phyloP scores from a whole-genome alignment of 768 basidiomycete genomes.

The Pleurotus pulmonarius region DNA sequence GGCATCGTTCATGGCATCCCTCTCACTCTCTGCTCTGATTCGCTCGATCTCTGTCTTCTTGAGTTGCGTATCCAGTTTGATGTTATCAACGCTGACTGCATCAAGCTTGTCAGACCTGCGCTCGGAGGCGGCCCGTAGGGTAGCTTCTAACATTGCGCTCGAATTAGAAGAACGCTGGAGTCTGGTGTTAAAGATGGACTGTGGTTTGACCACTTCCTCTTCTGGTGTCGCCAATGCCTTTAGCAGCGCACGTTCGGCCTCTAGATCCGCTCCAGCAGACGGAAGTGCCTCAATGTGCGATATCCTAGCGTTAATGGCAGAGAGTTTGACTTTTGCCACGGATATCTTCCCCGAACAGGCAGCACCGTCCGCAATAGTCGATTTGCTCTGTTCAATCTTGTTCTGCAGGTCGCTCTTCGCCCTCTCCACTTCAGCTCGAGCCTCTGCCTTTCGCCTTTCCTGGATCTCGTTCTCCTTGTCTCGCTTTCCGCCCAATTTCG shows the following conservation, averaged over 20 bases:
- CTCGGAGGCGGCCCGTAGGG: constrained; percentile 79
- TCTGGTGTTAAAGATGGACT: constrained; percentile 54
- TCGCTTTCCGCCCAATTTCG: constrained; percentile 73
- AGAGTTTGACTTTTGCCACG: constrained; percentile 67
- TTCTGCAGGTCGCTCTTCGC: constrained; percentile 68
- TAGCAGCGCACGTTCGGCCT: constrained; percentile 70
- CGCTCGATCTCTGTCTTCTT: constrained; percentile 71
- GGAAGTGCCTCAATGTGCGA: constrained; percentile 49
- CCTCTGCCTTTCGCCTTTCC: constrained; percentile 68
- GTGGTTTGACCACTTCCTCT: constrained; percentile 58
- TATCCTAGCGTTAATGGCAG: constrained; percentile 58
- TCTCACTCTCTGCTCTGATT: constrained; percentile 60
- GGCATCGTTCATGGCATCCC: constrained; percentile 58
- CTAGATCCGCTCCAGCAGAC: constrained; percentile 44
- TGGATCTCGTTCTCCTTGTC: constrained; percentile 57
- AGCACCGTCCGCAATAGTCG: constrained; percentile 74
- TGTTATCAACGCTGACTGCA: constrained; percentile 60
- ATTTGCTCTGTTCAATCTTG: constrained; percentile 68
- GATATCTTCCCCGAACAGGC: constrained; percentile 65
- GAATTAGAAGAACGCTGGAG: constrained; percentile 72
- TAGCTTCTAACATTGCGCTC: constrained; percentile 79
- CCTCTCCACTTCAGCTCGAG: constrained; percentile 67
- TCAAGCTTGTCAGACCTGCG: constrained; percentile 77
- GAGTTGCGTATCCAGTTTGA: constrained; percentile 66
- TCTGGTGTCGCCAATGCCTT: constrained; percentile 65